Evolutionary conservation across 345 rosid species (phyloP).

Genomic region (Raphanus raphanistrum): DNA sequence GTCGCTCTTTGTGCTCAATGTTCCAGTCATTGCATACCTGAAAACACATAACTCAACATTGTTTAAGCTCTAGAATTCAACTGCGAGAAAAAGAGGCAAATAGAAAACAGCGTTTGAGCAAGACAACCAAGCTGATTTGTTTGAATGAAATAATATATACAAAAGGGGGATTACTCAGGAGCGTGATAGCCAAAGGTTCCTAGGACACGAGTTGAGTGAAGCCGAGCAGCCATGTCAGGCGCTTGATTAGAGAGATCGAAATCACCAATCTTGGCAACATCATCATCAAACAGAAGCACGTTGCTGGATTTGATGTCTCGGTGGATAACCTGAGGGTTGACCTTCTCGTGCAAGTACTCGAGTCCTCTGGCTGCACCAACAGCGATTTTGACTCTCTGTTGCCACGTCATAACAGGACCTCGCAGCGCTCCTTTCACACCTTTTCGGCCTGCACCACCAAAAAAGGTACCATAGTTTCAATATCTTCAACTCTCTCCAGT

Average conservation of each 20-base stretch:
- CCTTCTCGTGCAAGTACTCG: slow-evolving; percentile 91
- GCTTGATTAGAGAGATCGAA: slow-evolving; percentile 93
- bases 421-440: slow-evolving; percentile 86
- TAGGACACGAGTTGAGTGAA: slow-evolving; percentile 90
- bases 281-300: slow-evolving; percentile 73
- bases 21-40: slow-evolving; percentile 87
- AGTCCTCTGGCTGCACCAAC: slow-evolving; percentile 91
- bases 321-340: slow-evolving; percentile 70
- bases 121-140: background rate
- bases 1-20: slow-evolving; percentile 72
- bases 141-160: background rate
- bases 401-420: slow-evolving; percentile 84
- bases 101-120: background rate
- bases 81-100: slow-evolving; percentile 2
- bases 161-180: slow-evolving; percentile 72
- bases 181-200: slow-evolving; percentile 99
- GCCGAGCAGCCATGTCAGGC: slow-evolving; percentile 88
- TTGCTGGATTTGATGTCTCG: slow-evolving; percentile 92
- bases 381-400: slow-evolving; percentile 90
- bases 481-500: background rate
- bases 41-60: background rate
- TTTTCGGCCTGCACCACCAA: slow-evolving; percentile 61
- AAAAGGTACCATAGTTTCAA: background rate
- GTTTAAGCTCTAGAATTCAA: background rate
- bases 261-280: slow-evolving; percentile 88